These are phyloP conservation scores for Trametes cubensis DNA, from an alignment of 768 basidiomycete genomes.

Conservation along the genomic window DNA sequence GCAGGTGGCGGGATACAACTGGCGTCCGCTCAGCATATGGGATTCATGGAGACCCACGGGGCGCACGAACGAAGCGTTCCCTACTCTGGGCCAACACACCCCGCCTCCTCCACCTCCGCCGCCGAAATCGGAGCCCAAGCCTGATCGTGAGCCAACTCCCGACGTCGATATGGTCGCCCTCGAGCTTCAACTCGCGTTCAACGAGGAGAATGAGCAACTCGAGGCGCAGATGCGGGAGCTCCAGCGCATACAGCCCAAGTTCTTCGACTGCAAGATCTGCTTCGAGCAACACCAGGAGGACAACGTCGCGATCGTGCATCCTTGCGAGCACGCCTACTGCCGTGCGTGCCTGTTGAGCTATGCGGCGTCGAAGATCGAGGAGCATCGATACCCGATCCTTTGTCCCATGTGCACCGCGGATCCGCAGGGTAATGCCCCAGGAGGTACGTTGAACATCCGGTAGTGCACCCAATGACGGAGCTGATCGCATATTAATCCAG, in stretches of 20 bases:
- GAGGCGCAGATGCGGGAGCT: conserved; percentile 40
- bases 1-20: no score
- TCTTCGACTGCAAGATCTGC: conserved; percentile 60
- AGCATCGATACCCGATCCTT: conserved; percentile 58
- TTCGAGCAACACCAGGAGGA: conserved; percentile 51
- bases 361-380: conserved; percentile 48
- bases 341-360: conserved; percentile 51
- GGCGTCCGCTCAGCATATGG: no score
- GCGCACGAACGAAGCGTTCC: no score
- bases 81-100: no score
- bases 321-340: conserved; percentile 58
- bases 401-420: conserved; percentile 58
- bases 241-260: conserved; percentile 30
- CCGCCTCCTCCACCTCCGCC: no score
- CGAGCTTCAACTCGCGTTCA: conserved; percentile 42
- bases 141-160: background rate
- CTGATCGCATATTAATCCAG: conserved; percentile 30
- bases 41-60: no score
- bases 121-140: no score
- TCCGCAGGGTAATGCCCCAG: conserved; percentile 28
- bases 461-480: background rate
- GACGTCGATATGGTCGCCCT: background rate
- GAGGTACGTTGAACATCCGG: conserved; percentile 30
- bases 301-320: conserved; percentile 43
- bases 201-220: conserved; percentile 45